These are phyloP conservation scores for Canavalia gladiata DNA, from an alignment of 306 rosid genomes.

Conservation along the genomic window DNA sequence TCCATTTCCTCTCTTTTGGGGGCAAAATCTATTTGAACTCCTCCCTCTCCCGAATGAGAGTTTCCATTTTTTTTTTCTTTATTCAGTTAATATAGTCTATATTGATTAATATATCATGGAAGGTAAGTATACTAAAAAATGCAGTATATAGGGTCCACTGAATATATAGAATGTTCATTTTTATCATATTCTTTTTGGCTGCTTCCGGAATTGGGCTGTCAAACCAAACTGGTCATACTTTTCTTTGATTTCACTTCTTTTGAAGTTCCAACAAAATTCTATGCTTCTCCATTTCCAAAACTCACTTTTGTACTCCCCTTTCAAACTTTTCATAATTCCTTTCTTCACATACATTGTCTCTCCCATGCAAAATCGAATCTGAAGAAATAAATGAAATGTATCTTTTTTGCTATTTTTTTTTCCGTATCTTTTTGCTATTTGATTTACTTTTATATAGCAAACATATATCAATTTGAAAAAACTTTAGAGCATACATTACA, in stretches of 20 bases:
- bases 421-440: background rate
- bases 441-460: background rate
- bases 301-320: slow-evolving; percentile 41
- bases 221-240: slow-evolving; percentile 50
- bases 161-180: slow-evolving; percentile 27
- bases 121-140: background rate
- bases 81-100: background rate
- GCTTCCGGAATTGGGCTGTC: slow-evolving; percentile 38
- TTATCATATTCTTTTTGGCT: slow-evolving; percentile 12
- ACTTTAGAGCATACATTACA: background rate
- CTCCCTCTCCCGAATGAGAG: background rate
- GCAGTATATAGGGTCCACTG: background rate
- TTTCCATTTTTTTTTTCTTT: background rate
- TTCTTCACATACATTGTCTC: slow-evolving; percentile 57
- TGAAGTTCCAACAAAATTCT: slow-evolving; percentile 45
- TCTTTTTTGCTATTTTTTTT: background rate
- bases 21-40: background rate
- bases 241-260: slow-evolving; percentile 74
- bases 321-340: slow-evolving; percentile 61
- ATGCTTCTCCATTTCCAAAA: slow-evolving; percentile 42
- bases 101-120: background rate
- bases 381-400: slow-evolving; percentile 12
- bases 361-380: slow-evolving; percentile 34
- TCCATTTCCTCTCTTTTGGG: background rate
- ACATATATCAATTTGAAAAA: background rate